Evolutionary conservation across 352 stramenopile genomes (phyloP).

Genomic region (Thraustochytrium striatum): DNA sequence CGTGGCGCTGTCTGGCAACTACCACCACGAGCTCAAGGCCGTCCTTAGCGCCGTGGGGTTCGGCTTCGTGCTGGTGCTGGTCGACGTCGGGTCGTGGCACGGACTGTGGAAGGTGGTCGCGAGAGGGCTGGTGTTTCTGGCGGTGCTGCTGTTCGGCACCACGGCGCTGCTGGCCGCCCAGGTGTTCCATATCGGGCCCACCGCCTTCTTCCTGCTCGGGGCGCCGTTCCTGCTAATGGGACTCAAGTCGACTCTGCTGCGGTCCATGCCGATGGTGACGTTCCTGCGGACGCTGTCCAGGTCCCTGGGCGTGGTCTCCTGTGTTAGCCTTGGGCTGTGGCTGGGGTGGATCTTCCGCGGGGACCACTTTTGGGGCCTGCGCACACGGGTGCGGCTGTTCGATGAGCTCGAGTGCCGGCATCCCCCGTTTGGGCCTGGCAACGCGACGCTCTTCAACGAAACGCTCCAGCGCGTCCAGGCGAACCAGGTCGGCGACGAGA

Average conservation of each 20-base stretch:
- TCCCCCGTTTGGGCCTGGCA: too few species aligned
- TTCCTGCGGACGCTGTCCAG: background rate
- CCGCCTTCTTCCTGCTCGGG: conserved; percentile 35
- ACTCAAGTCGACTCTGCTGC: conserved; percentile 16
- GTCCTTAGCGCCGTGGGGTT: background rate
- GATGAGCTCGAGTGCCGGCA: background rate
- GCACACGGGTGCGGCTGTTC: conserved; percentile 1
- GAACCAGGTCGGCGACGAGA: background rate
- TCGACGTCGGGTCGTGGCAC: conserved; percentile 21
- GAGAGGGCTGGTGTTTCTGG: background rate
- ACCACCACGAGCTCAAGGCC: background rate
- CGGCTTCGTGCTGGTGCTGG: background rate
- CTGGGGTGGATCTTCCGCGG: conserved; percentile 1
- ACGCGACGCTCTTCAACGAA: background rate
- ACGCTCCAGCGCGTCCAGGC: background rate
- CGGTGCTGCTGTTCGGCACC: background rate
- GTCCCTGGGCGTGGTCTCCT: background rate
- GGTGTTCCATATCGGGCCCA: conserved; percentile 11
- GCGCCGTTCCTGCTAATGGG: conserved; percentile 22
- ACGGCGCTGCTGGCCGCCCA: conserved; percentile 9
- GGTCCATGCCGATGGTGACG: background rate
- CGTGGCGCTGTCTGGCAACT: background rate
- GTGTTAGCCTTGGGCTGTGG: background rate
- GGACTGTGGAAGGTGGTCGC: background rate
- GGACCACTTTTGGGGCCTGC: conserved; percentile 10